Conservation (phyloP, 2,329 filamentous ascomycete genomes). For the Macrophomina pseudophaseolina region DNA sequence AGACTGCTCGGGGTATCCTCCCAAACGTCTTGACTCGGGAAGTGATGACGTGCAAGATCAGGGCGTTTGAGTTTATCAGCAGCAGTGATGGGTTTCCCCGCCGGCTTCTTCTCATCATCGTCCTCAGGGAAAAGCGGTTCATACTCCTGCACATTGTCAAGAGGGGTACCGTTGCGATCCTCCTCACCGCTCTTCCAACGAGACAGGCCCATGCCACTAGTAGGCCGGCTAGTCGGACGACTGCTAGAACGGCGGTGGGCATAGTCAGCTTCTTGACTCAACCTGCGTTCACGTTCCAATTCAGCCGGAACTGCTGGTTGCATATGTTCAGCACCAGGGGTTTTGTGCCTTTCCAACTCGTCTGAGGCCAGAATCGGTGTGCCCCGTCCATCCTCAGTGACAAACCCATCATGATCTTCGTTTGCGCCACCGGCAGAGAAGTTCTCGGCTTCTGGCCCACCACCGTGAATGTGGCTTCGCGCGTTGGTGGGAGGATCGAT, state of each 20-base stretch:
- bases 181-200: conserved; percentile 62
- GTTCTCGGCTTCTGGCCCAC: conserved; percentile 59
- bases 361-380: conserved; percentile 88
- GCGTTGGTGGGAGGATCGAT: conserved; percentile 69
- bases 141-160: conserved; percentile 91
- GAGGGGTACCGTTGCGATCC: conserved; percentile 64
- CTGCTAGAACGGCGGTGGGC: conserved; percentile 48
- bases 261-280: conserved; percentile 58
- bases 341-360: conserved; percentile 73
- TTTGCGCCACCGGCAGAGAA: conserved; percentile 54
- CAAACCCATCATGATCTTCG: conserved; percentile 54
- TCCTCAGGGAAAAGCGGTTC: conserved; percentile 86
- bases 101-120: conserved; percentile 66
- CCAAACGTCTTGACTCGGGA: conserved; percentile 96
- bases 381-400: conserved; percentile 66
- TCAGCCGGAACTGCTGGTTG: conserved; percentile 83
- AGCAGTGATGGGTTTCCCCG: conserved; percentile 57
- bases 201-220: conserved; percentile 51
- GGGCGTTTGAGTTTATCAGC: conserved; percentile 62
- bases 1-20: conserved; percentile 91
- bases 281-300: conserved; percentile 57
- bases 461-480: conserved; percentile 49
- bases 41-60: conserved; percentile 63
- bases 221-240: conserved; percentile 47
- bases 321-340: conserved; percentile 67